phyloP scores from a whole-genome alignment of 345 rosid genomes.

The Eutrema yunnanense region DNA sequence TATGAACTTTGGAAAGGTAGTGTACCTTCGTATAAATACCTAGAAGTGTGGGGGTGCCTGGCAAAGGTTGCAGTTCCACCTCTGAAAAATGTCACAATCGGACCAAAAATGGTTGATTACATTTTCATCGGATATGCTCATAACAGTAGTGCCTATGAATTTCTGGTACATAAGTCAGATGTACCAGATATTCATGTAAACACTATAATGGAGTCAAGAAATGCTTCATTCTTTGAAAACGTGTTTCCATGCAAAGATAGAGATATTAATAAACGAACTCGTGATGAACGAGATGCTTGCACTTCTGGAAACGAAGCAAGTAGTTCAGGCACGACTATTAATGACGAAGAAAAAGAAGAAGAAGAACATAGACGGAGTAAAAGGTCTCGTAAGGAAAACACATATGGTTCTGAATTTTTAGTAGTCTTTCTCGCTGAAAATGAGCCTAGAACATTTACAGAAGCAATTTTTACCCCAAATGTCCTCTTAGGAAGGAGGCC shows the following conservation, averaged over 20 bases:
- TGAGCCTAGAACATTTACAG: neutral
- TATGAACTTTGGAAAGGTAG: no score
- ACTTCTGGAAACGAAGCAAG: neutral
- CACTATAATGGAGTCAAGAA: neutral
- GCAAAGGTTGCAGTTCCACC: no score
- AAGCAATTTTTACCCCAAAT: neutral
- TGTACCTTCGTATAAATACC: no score
- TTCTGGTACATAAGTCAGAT: neutral
- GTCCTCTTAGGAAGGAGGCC: neutral
- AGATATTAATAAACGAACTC: neutral
- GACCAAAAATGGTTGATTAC: neutral
- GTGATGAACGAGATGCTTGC: neutral
- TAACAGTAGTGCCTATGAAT: neutral
- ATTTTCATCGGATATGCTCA: neutral
- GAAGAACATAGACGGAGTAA: neutral
- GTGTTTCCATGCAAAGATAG: neutral
- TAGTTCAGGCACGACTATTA: neutral
- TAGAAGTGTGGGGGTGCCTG: no score
- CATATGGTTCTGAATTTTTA: neutral
- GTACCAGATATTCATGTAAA: neutral
- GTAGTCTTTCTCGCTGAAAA: neutral
- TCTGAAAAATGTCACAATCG: no score
- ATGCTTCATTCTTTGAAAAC: neutral
- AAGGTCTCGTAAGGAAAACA: neutral
- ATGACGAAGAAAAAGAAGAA: neutral